Percentiles rank a stretch among this genome's conserved stretches.
Evolutionary conservation across 148 eudicot genomes (phyloP).

Genomic region (Salicornia ramosissima): DNA sequence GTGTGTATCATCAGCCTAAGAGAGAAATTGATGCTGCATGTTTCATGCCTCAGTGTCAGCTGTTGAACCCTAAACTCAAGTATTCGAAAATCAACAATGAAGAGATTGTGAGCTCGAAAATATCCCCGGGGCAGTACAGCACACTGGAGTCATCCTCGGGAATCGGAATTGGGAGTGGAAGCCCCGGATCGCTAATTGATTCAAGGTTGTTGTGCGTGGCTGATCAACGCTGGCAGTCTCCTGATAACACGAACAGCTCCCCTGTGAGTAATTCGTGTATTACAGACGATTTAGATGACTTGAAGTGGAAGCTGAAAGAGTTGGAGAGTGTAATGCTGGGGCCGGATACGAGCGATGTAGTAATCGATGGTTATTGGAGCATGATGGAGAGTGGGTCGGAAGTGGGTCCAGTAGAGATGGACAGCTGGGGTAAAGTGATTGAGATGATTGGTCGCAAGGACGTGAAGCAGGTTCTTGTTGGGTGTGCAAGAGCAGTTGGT

Average conservation of each 20-base stretch:
- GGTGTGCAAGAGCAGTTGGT: constrained; percentile 46
- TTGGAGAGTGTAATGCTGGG: constrained; percentile 53
- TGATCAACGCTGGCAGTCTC: constrained; percentile 20
- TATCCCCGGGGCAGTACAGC: constrained; percentile 24
- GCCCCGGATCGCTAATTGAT: constrained; percentile 34
- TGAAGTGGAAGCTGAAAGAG: constrained; percentile 44
- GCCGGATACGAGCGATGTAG: constrained; percentile 39
- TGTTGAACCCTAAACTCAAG: constrained; percentile 28
- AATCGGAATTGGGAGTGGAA: constrained; percentile 29
- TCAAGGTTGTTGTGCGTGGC: constrained; percentile 21
- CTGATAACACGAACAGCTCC: constrained; percentile 32
- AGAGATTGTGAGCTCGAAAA: constrained; percentile 17
- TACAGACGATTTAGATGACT: constrained; percentile 36
- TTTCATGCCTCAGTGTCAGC: constrained; percentile 40
- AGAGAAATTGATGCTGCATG: constrained; percentile 36
- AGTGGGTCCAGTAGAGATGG: constrained; percentile 25
- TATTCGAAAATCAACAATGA: constrained; percentile 24
- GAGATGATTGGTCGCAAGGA: constrained; percentile 40
- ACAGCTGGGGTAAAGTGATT: constrained; percentile 40
- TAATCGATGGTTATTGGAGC: constrained; percentile 23
- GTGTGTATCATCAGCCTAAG: constrained; percentile 37
- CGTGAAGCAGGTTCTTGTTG: constrained; percentile 39
- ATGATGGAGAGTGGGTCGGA: constrained; percentile 20
- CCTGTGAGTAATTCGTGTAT: constrained; percentile 36
- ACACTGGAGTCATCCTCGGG: constrained; percentile 46